Base-by-base conservation (phyloP, 352 stramenopile genomes). In the Phytophthora cactorum region DNA sequence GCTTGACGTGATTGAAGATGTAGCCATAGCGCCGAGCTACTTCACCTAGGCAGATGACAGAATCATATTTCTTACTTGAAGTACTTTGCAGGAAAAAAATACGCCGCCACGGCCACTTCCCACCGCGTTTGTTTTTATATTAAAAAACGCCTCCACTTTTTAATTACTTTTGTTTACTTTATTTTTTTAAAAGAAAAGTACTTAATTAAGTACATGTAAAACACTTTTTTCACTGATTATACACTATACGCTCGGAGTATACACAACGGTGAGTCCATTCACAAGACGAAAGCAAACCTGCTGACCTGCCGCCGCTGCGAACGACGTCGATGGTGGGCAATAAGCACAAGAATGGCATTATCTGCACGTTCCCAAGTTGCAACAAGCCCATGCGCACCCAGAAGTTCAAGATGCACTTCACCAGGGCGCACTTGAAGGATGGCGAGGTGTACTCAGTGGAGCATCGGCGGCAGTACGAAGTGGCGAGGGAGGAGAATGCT, bases 341-440 rank as follows among this genome's bases (percentile, higher is more conserved):
- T 78, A 95, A 95, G 77, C 86, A 95, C 84, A 95, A 95, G 82
- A 95, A 95, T 54, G 86, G 86, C 74, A 95, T 92, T 67, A 78
- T 93, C 61, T 95, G 86, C 74, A 82, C 78, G 70, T 95, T 86
- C 58, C 86, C 86, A 10, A 81, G 86, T 27, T 95, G 86, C 69
- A 82, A 89, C 55, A 93, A 91, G 77, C 76, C 83, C 50, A 95
- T 95, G 86, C 83, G 86, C 68, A 95, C 86, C 59, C 86, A 95
- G 58, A 95, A 95, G 70, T 95, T 95, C 64, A 95, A 95, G 66
- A 72, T 86, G 70, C 86, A 95, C 72, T 95, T 95, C 59, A 82
- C 81, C 41, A 90, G 89, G 74, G 68, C 73, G 62, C 86, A 95
- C 56, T 64, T 95, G 56, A 86, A 81, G 66, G 74, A 91, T 44